A percentile compares a stretch with the other conserved stretches of the same genome.
These are phyloP conservation scores for Penicillium nucicola DNA, from an alignment of 495 filamentous ascomycete genomes.

Conservation along the genomic window DNA sequence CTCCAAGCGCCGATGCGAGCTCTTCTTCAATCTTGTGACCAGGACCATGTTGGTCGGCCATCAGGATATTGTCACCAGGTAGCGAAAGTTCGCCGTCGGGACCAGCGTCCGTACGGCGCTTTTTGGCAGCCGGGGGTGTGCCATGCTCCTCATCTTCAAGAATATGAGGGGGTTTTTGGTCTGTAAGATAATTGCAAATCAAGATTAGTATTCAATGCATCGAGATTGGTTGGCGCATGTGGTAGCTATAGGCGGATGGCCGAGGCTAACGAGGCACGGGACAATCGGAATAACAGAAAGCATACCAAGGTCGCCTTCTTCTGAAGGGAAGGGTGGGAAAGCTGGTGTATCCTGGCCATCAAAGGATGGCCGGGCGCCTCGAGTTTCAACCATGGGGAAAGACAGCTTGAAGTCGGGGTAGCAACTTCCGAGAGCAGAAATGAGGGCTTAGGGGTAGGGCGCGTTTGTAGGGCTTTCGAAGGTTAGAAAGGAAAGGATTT, in stretches of 20 bases:
- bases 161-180: conserved; percentile 31
- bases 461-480: conserved; percentile 31
- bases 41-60: conserved; percentile 23
- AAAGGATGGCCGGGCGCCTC: conserved; percentile 25
- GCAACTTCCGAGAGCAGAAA: conserved; percentile 50
- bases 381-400: conserved; percentile 35
- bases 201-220: conserved; percentile 2
- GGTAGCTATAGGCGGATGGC: not conserved
- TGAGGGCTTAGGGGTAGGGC: conserved; percentile 55
- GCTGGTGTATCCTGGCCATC: conserved; percentile 30
- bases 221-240: not conserved
- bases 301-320: conserved; percentile 38
- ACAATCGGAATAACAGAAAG: conserved; percentile 5
- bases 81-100: conserved; percentile 22
- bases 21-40: conserved; percentile 44
- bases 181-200: not conserved
- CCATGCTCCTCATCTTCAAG: conserved; percentile 34
- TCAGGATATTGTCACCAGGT: conserved; percentile 10
- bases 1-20: conserved; percentile 35
- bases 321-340: conserved; percentile 29
- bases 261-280: conserved; percentile 1
- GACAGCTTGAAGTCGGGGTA: conserved; percentile 20
- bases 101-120: conserved; percentile 36
- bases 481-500: conserved; percentile 23
- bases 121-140: conserved; percentile 41